These are phyloP conservation scores for Phytophthora lateralis DNA, from an alignment of 352 stramenopile species.

Conservation along the genomic window DNA sequence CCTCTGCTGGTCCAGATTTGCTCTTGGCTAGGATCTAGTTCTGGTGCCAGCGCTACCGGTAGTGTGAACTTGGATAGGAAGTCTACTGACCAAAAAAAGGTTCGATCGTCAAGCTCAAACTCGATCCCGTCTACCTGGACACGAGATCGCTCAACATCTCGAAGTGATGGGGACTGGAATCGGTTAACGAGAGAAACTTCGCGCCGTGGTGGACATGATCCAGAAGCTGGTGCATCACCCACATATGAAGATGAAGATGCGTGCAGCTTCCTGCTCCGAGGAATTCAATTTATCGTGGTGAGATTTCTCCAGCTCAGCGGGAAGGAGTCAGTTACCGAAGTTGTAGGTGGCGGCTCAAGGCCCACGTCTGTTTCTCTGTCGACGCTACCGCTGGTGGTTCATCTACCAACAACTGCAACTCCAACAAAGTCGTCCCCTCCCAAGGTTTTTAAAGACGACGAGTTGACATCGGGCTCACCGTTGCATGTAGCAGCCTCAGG, in stretches of 20 bases:
- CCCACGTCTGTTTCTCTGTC: slow-evolving; percentile 20
- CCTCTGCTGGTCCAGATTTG: slow-evolving; percentile 54
- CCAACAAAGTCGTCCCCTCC: slow-evolving; percentile 20
- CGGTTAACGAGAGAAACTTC: slow-evolving; percentile 21
- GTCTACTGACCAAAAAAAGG: slow-evolving; percentile 10
- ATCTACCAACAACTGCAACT: slow-evolving; percentile 34
- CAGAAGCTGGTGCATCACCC: background rate
- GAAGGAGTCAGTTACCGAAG: slow-evolving; percentile 17
- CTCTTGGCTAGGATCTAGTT: slow-evolving; percentile 40
- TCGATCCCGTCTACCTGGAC: slow-evolving; percentile 27
- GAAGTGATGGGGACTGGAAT: slow-evolving; percentile 55
- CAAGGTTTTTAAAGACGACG: slow-evolving; percentile 45
- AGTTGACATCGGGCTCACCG: slow-evolving; percentile 35
- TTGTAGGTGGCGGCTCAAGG: slow-evolving; percentile 14
- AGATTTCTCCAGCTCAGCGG: slow-evolving; percentile 30
- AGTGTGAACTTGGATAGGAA: slow-evolving; percentile 6
- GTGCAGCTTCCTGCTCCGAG: slow-evolving; percentile 27
- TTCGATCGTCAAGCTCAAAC: slow-evolving; percentile 20
- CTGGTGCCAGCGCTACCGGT: background rate
- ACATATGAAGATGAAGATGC: slow-evolving; percentile 13
- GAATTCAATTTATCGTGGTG: slow-evolving; percentile 29
- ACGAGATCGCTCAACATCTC: slow-evolving; percentile 44
- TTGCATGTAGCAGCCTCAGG: slow-evolving; percentile 54
- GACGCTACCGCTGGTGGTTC: slow-evolving; percentile 34
- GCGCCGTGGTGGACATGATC: slow-evolving; percentile 1